Percentiles rank a stretch among this genome's conserved stretches.
Evolutionary conservation across 352 stramenopile genomes (phyloP).

Genomic region (Plasmopara halstedii): DNA sequence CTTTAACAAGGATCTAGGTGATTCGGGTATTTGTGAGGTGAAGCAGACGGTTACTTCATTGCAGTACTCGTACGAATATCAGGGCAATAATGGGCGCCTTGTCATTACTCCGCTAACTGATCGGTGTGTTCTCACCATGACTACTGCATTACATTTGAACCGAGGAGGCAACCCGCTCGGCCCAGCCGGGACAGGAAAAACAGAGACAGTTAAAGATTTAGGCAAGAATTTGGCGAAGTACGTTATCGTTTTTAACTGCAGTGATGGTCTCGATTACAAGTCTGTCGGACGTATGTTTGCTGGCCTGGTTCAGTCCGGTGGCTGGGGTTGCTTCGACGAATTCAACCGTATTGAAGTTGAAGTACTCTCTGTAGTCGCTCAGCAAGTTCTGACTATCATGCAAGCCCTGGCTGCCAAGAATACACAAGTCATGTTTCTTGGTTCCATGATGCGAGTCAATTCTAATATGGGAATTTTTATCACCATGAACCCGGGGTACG

Average conservation of each 20-base stretch:
- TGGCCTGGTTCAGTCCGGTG: constrained; percentile 88
- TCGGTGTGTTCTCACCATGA: constrained; percentile 90
- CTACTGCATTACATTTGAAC: constrained; percentile 88
- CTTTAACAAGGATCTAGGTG: constrained; percentile 78
- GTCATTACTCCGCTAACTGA: constrained; percentile 92
- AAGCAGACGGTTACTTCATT: constrained; percentile 82
- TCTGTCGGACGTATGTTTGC: constrained; percentile 90
- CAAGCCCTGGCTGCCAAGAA: constrained; percentile 75
- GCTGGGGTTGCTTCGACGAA: constrained; percentile 93
- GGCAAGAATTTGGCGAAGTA: constrained; percentile 92
- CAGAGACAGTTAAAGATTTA: constrained; percentile 92
- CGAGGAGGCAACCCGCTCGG: constrained; percentile 87
- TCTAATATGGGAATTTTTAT: constrained; percentile 90
- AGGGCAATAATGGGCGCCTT: constrained; percentile 83
- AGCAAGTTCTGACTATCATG: constrained; percentile 88
- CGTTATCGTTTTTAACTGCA: constrained; percentile 94
- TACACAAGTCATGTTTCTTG: constrained; percentile 76
- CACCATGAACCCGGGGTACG: constrained; percentile 90
- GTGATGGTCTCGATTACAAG: constrained; percentile 92
- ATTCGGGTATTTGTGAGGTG: constrained; percentile 78
- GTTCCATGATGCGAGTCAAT: constrained; percentile 78
- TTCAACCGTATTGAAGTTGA: constrained; percentile 97
- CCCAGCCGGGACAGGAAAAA: constrained; percentile 90
- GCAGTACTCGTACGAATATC: constrained; percentile 84
- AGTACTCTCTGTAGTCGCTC: constrained; percentile 90